Base-by-base conservation (phyloP, 805 yeast species). In the Lipomyces sp. region DNA sequence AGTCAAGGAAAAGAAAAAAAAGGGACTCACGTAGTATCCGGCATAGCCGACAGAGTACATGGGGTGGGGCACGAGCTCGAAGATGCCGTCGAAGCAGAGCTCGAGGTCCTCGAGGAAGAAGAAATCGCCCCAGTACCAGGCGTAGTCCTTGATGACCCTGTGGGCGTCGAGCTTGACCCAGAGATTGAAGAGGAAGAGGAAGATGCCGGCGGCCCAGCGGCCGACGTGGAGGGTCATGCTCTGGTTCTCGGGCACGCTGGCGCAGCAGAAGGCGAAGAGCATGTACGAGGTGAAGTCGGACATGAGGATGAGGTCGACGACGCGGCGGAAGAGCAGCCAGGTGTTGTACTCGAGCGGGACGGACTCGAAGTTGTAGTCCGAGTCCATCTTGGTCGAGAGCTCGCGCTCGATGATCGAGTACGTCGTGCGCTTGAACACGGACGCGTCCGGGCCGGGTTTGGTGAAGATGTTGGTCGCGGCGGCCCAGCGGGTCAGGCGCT, bases 71-170 rank as follows among this genome's bases (percentile, higher is more conserved):
- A 89, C 86, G 75, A 86, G 77, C 67, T 86, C 91, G 66, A 86
- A 86, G 8, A 86, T 93, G 37, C 95, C 95, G 65, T 87, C 95
- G 68, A 86, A 86, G 28, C 86, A 83, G 61, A 86, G 74, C 51
- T 83, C 83, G 38, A 74, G 68, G 49, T 79, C 81, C 64, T 84
- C 85, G 47, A 88, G 72, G 70, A 86, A 86, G 75, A 86, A 86
- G 70, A 86, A 86, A 68, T 87, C 95, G 24, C 95, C 95, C 95
- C 95, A 86, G 68, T 86, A 86, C 95, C 95, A 86, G 10, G 95
- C 95, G 65, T 82, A 86, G 64, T 86, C 95, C 66, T 86, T 86
- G 52, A 86, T 89, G 18, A 86, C 89, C 58, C 89, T 77, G 66
- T 86, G 95, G 31, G 95, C 95, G 66, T 87, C 90, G 22, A 86